Evolutionary conservation across 1,284 basidiomycete genomes (phyloP).

Genomic region (Mycena sp.): DNA sequence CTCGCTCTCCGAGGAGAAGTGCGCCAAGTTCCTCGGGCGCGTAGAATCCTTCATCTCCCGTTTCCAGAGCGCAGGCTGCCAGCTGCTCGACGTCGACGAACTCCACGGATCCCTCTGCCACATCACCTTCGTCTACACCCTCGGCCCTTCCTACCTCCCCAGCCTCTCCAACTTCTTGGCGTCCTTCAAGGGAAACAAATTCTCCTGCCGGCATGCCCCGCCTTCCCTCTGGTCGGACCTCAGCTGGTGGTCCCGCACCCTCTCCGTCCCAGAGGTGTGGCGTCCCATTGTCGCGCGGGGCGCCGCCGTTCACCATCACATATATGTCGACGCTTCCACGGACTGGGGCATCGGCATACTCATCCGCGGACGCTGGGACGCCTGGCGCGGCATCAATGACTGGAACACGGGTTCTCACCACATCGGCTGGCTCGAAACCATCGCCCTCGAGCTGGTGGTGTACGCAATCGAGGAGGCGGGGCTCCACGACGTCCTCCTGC

Average conservation of each 20-base stretch:
- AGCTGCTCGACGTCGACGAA: neutral
- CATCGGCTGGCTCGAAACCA: slow-evolving; percentile 42
- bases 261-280: neutral
- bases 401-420: slow-evolving; percentile 43
- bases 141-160: neutral
- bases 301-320: slow-evolving; percentile 29
- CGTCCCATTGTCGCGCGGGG: slow-evolving; percentile 16
- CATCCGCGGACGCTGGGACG: neutral
- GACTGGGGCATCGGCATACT: slow-evolving; percentile 13
- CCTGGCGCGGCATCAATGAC: slow-evolving; percentile 10
- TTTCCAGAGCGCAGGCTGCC: neutral
- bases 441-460: too few relatives aligned
- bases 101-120: neutral
- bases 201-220: neutral
- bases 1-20: neutral
- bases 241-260: neutral
- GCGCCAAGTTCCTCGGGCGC: neutral
- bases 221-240: neutral
- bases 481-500: too few relatives aligned
- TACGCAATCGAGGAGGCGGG: too few relatives aligned
- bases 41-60: neutral
- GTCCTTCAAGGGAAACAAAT: too few relatives aligned
- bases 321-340: slow-evolving; percentile 21
- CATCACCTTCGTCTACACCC: slow-evolving; percentile 3
- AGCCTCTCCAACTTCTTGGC: neutral